A percentile compares a stretch with the other conserved stretches of the same genome.
phyloP scores from a whole-genome alignment of 2,329 filamentous ascomycete species.

The Penicillium sp. region DNA sequence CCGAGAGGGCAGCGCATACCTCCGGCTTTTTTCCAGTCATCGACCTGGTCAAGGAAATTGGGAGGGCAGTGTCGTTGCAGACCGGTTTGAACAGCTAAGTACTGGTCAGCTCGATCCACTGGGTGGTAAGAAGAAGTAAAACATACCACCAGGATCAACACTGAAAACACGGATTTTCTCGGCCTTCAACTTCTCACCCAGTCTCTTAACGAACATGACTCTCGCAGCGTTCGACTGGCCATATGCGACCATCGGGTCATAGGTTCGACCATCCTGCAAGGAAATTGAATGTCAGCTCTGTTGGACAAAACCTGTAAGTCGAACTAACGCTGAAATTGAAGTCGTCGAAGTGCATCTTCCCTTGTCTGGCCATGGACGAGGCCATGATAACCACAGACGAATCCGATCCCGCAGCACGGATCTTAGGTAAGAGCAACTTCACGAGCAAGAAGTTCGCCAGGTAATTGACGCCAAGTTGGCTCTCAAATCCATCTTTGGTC shows the following conservation, averaged over 20 bases:
- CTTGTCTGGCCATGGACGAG: conserved; percentile 22
- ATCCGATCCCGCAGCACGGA: conserved; percentile 41
- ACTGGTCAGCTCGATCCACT: neutral
- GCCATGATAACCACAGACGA: conserved; percentile 36
- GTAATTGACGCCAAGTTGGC: conserved; percentile 50
- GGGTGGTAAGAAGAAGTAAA: neutral
- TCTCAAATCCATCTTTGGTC: conserved; percentile 32
- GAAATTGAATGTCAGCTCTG: neutral
- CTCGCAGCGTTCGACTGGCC: conserved; percentile 54
- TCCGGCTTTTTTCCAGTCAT: conserved; percentile 8
- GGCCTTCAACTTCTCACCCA: conserved; percentile 36
- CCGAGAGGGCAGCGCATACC: neutral
- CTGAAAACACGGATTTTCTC: conserved; percentile 39
- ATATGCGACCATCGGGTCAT: conserved; percentile 47
- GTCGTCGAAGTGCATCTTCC: conserved; percentile 45
- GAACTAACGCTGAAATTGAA: conserved; percentile 33
- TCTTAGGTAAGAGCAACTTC: conserved; percentile 45
- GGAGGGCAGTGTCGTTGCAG: conserved; percentile 14
- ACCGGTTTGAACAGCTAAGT: conserved; percentile 11
- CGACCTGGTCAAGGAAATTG: conserved; percentile 3
- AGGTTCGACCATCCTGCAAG: conserved; percentile 36
- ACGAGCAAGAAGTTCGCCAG: conserved; percentile 51
- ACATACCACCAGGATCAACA: conserved; percentile 43
- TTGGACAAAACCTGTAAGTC: too few species aligned
- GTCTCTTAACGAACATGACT: conserved; percentile 44